A percentile compares a stretch with the other conserved stretches of the same genome.
These are phyloP conservation scores for Sanghuangporus weigelae DNA, from an alignment of 1,284 basidiomycete genomes.

Conservation along the genomic window DNA sequence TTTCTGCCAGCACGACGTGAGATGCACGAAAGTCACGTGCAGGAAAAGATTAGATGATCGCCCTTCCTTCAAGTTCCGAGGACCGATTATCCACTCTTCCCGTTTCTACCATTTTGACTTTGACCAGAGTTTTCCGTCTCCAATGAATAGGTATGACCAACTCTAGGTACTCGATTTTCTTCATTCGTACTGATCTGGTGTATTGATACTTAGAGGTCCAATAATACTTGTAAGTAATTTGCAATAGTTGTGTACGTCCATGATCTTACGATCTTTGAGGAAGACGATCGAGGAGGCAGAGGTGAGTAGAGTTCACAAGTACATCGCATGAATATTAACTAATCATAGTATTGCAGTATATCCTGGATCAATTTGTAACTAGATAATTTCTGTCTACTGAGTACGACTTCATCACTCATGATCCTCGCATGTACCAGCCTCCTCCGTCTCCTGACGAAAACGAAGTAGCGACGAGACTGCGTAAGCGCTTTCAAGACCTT, in stretches of 20 bases:
- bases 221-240: constrained; percentile 9
- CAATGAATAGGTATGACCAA: constrained; percentile 12
- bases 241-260: neutral
- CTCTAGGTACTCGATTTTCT: neutral
- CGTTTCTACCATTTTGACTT: neutral
- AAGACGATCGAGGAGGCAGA: constrained; percentile 30
- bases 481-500: constrained; percentile 25
- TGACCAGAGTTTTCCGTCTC: neutral
- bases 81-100: neutral
- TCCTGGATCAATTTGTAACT: constrained; percentile 27
- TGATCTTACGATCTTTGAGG: neutral
- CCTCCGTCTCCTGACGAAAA: constrained; percentile 26
- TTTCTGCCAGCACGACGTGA: constrained; percentile 9
- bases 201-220: constrained; percentile 5
- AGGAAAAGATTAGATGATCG: neutral
- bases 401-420: neutral
- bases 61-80: neutral
- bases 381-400: neutral
- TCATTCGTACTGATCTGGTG: neutral
- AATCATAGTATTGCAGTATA: constrained; percentile 20
- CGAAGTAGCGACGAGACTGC: constrained; percentile 24
- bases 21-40: constrained; percentile 5
- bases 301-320: constrained; percentile 13
- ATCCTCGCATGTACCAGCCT: constrained; percentile 18
- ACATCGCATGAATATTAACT: neutral